A percentile compares a stretch with the other conserved stretches of the same genome.
phyloP scores from a whole-genome alignment of 2,329 filamentous ascomycete genomes.

The Fusarium tjaetaba region DNA sequence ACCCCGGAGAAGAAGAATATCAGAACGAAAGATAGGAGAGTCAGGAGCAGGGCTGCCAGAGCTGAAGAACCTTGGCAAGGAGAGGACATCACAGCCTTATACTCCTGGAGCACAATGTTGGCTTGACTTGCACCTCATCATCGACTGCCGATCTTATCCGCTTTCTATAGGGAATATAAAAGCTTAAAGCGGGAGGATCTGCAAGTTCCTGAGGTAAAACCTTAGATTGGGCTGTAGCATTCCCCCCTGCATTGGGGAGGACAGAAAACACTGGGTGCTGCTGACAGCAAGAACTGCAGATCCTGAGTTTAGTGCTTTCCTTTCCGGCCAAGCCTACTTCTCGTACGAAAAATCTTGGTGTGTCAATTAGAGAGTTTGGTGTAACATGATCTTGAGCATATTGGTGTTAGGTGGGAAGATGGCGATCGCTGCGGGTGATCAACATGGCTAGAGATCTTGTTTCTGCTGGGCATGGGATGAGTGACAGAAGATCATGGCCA shows the following conservation, averaged over 20 bases:
- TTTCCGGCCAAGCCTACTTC: too few relatives aligned
- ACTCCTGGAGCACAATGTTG: not conserved
- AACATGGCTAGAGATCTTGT: not conserved
- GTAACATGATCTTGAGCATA: too few relatives aligned
- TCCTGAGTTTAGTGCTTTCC: not conserved
- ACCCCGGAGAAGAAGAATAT: too few relatives aligned
- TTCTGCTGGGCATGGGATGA: not conserved
- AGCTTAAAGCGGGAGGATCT: not conserved
- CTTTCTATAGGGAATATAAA: not conserved
- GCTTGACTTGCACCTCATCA: not conserved
- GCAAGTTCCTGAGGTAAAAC: not conserved
- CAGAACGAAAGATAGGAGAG: too few relatives aligned
- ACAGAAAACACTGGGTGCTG: not conserved
- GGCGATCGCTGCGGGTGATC: not conserved
- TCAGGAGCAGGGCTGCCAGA: not conserved
- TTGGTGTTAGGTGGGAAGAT: not conserved
- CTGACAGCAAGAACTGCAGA: too few relatives aligned
- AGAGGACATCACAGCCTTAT: slow-evolving; percentile 1
- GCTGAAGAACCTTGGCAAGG: not conserved
- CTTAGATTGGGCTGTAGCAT: not conserved
- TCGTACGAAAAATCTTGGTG: not conserved
- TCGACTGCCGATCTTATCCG: not conserved
- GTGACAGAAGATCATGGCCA: too few relatives aligned
- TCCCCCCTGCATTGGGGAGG: not conserved
- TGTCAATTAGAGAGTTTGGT: not conserved